Base-by-base conservation (phyloP, 352 stramenopile genomes). In the Phytopythium boreale region DNA sequence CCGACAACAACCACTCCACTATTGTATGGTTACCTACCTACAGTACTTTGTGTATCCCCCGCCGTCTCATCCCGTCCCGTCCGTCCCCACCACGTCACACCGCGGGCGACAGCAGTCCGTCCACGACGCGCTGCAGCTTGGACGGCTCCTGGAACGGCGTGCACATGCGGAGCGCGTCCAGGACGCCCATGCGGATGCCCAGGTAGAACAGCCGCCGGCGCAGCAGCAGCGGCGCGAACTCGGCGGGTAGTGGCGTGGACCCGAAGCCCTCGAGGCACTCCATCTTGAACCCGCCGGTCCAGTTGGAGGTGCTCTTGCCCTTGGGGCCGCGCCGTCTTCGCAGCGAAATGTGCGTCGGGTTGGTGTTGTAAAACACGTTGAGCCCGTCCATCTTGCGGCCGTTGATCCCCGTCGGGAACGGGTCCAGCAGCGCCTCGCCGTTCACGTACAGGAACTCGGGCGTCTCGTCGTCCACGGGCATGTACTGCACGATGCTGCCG, bases 401-500 rank as follows among this genome's bases (percentile, higher is more conserved):
- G 1, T 51, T 61, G 10, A 71, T 29, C 51, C 66, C 61, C 34
- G 72, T 61, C 7, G 70, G 62, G 36, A 77, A 70, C 22, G 77
- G 63, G 27, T 72, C 64, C 37, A 83, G 55, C 22, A 83, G 46
- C 11, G 71, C 68, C 47, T 86, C 82, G 22, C n/a, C n/a, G n/a
- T n/a, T n/a, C n/a, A n/a, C n/a, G n/a, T n/a, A n/a, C n/a, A n/a
- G n/a, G n/a, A n/a, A 72, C 59, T 85, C 77, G 1, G 77, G 64
- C 4, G 27, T 37, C 8, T 71, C 51, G 37, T 83, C 65, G 4
- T 79, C 64, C 2, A 70, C 62, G 0, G 80, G 78, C 46, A 80
- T 64, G 52, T 80, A 89, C 43, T 88, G 80, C 14, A 77, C 78
- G 31, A 89, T 71, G 58, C 72, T 86, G 2, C 78, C 82, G 24